phyloP scores from a whole-genome alignment of 495 filamentous ascomycete genomes.

The Parmelia sp. region DNA sequence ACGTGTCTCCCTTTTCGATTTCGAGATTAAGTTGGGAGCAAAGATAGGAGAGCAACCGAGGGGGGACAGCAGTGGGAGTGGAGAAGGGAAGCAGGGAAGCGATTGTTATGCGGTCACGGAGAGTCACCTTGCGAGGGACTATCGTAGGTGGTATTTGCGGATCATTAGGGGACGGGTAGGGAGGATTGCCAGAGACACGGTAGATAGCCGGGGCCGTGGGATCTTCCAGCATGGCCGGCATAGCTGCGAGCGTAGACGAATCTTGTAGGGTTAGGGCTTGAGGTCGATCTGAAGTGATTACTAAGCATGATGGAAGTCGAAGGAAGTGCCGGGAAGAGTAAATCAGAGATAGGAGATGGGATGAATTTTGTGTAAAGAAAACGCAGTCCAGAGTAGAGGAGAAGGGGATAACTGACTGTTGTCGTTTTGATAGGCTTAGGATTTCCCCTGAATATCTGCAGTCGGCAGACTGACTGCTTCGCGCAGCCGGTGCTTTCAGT shows the following conservation, averaged over 20 bases:
- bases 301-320: slow-evolving; percentile 10
- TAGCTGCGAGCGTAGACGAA: slow-evolving; percentile 34
- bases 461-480: slow-evolving; percentile 19
- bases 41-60: slow-evolving; percentile 70
- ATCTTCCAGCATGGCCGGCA: slow-evolving; percentile 87
- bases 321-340: neutral
- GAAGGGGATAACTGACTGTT: slow-evolving; percentile 5
- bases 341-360: neutral
- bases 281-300: neutral
- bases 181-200: slow-evolving; percentile 55
- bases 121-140: slow-evolving; percentile 73
- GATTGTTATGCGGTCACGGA: slow-evolving; percentile 82
- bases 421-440: slow-evolving; percentile 6
- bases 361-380: neutral
- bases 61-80: slow-evolving; percentile 65
- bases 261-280: slow-evolving; percentile 3
- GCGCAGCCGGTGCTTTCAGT: slow-evolving; percentile 14
- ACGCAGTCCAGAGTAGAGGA: neutral
- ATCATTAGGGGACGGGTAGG: slow-evolving; percentile 56
- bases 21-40: slow-evolving; percentile 85
- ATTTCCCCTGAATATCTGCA: neutral
- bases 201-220: slow-evolving; percentile 45
- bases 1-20: slow-evolving; percentile 93
- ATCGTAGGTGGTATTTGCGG: slow-evolving; percentile 59
- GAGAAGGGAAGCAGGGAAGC: slow-evolving; percentile 87